These are phyloP conservation scores for Leccinum fuscescens DNA, from an alignment of 1,284 basidiomycete genomes.

Conservation along the genomic window DNA sequence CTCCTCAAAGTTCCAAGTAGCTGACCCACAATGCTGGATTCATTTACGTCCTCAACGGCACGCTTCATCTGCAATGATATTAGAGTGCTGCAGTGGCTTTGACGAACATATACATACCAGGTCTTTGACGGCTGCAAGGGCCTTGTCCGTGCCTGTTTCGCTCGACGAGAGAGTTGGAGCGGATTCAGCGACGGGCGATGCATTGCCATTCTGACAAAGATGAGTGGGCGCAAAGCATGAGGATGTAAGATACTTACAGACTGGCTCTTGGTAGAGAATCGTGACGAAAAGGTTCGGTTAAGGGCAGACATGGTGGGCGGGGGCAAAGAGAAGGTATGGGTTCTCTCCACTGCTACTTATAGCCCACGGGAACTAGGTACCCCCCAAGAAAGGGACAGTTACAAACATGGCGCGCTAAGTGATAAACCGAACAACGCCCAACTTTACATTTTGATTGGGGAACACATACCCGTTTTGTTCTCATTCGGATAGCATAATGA, in stretches of 20 bases:
- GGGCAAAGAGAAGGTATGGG: conserved; percentile 1
- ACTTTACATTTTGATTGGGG: conserved; percentile 3
- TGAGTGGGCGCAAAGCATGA: neutral
- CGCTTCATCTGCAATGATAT: conserved; percentile 26
- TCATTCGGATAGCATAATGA: conserved; percentile 8
- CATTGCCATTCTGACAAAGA: conserved; percentile 7
- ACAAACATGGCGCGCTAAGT: conserved; percentile 10
- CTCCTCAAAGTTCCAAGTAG: neutral
- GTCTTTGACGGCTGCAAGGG: conserved; percentile 33
- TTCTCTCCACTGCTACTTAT: conserved; percentile 23
- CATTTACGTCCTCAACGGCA: conserved; percentile 29
- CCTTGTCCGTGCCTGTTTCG: conserved; percentile 24
- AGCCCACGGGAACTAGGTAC: conserved; percentile 6
- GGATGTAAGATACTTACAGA: conserved; percentile 17
- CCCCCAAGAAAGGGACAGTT: conserved; percentile 24
- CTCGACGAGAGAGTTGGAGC: conserved; percentile 1
- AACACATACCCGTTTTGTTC: neutral
- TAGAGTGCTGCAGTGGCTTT: neutral
- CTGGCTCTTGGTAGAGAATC: conserved; percentile 30
- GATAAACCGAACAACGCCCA: conserved; percentile 26
- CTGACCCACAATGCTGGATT: conserved; percentile 27
- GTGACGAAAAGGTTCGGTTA: conserved; percentile 30
- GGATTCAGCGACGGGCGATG: conserved; percentile 19
- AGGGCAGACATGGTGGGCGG: conserved; percentile 26
- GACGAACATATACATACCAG: conserved; percentile 19